Evolutionary conservation across 2,329 filamentous ascomycete species (phyloP).

Genomic region (Escovopsis sp.): DNA sequence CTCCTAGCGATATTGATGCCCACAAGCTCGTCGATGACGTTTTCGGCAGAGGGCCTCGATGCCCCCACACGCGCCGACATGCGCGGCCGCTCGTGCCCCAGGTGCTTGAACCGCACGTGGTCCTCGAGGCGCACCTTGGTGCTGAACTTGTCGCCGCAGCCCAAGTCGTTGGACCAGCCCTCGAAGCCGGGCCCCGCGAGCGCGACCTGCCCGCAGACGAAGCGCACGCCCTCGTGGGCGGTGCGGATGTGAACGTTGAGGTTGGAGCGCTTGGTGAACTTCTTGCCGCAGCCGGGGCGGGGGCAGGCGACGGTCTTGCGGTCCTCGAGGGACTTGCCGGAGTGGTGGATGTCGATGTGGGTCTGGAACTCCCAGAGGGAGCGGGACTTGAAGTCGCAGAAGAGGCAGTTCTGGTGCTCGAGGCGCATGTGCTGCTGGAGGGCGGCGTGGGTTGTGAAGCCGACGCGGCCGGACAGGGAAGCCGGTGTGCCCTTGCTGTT

Average conservation of each 20-base stretch:
- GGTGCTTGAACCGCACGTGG: conserved; percentile 69
- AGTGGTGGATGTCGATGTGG: conserved; percentile 68
- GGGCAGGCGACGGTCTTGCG: conserved; percentile 53
- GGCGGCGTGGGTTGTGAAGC: conserved; percentile 57
- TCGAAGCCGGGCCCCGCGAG: conserved; percentile 40
- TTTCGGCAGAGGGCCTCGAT: conserved; percentile 4
- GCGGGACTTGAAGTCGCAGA: conserved; percentile 55
- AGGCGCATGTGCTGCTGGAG: conserved; percentile 59
- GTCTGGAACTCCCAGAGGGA: conserved; percentile 53
- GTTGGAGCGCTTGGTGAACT: conserved; percentile 74
- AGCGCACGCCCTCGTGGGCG: conserved; percentile 62
- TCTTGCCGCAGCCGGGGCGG: conserved; percentile 52
- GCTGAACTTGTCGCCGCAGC: conserved; percentile 61
- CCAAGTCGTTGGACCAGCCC: conserved; percentile 48
- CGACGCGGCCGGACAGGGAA: conserved; percentile 19
- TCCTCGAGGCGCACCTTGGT: conserved; percentile 69
- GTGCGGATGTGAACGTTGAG: conserved; percentile 64
- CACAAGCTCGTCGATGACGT: conserved; percentile 27
- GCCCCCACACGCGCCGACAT: conserved; percentile 11
- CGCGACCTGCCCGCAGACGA: conserved; percentile 60
- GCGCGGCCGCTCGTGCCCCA: conserved; percentile 39
- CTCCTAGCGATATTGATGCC: conserved; percentile 25
- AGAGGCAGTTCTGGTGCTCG: conserved; percentile 59
- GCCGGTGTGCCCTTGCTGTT: no score
- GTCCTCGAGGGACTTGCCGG: conserved; percentile 42